Evolutionary conservation across 495 filamentous ascomycete genomes (phyloP).

Genomic region (Cryomyces minteri): DNA sequence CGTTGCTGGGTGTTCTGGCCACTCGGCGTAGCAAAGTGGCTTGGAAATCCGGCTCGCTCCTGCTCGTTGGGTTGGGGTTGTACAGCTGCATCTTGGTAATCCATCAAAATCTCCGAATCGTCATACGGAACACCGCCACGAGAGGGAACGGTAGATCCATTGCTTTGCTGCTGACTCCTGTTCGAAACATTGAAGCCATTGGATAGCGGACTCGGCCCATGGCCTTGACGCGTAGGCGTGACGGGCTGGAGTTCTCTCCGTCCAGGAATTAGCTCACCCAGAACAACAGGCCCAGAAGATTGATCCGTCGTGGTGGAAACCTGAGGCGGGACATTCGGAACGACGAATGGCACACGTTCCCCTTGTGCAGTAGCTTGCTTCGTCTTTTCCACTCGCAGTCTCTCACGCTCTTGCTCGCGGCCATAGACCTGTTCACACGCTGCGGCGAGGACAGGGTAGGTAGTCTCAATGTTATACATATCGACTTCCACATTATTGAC

Average conservation of each 20-base stretch:
- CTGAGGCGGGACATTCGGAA: constrained; percentile 27
- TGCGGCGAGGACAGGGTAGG: constrained; percentile 41
- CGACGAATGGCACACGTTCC: constrained; percentile 22
- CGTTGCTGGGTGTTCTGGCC: constrained; percentile 26
- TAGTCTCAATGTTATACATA: constrained; percentile 45
- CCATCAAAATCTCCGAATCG: constrained; percentile 38
- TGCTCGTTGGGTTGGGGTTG: constrained; percentile 18
- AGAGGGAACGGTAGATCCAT: constrained; percentile 47
- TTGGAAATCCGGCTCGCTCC: constrained; percentile 14
- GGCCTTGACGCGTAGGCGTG: constrained; percentile 28
- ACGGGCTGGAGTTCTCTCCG: constrained; percentile 23
- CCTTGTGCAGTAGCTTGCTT: constrained; percentile 19
- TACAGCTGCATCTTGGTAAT: constrained; percentile 32
- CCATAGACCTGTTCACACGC: constrained; percentile 57
- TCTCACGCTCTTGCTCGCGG: constrained; percentile 47
- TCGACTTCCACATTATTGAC: constrained; percentile 85
- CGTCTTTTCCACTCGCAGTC: constrained; percentile 29
- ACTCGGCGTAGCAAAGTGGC: constrained; percentile 11
- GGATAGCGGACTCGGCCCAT: constrained; percentile 24
- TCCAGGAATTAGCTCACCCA: constrained; percentile 35
- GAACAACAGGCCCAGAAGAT: constrained; percentile 35
- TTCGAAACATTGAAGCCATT: constrained; percentile 29
- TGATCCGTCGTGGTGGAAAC: constrained; percentile 26
- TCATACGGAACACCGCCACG: constrained; percentile 18
- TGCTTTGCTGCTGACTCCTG: constrained; percentile 36